phyloP scores from a whole-genome alignment of 495 filamentous ascomycete species.

The Aspergillus incahuasiensis region DNA sequence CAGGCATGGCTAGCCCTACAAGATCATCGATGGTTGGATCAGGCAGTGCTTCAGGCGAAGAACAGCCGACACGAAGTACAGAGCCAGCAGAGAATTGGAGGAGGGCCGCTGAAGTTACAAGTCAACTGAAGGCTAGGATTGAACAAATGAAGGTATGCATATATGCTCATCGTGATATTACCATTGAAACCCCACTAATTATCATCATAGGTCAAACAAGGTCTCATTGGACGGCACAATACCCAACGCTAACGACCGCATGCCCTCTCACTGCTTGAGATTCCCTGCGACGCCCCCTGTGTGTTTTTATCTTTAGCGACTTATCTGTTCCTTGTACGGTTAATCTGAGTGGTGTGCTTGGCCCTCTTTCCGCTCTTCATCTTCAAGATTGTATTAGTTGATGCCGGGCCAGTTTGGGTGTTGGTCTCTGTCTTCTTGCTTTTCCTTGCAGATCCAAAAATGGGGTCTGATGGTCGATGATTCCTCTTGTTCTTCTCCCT shows the following conservation, averaged over 20 bases:
- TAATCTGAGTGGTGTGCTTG: not conserved
- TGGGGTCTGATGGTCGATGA: not conserved
- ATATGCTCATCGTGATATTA: not conserved
- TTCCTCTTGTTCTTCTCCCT: not conserved
- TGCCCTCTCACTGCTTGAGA: slow-evolving; percentile 23
- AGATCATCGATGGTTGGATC: slow-evolving; percentile 38
- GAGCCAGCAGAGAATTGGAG: slow-evolving; percentile 91
- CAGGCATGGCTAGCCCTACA: slow-evolving; percentile 55
- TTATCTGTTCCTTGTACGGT: not conserved
- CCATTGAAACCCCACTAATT: slow-evolving; percentile 4
- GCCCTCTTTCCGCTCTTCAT: not conserved
- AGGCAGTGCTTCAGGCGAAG: slow-evolving; percentile 33
- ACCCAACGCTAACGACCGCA: slow-evolving; percentile 36
- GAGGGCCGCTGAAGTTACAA: slow-evolving; percentile 97
- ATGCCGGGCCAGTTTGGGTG: not conserved
- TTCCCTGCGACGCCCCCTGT: slow-evolving; percentile 10
- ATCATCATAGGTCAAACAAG: slow-evolving; percentile 36
- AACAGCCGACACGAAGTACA: slow-evolving; percentile 27
- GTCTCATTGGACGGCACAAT: slow-evolving; percentile 35
- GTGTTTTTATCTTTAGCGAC: slow-evolving; percentile 10
- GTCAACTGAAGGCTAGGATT: slow-evolving; percentile 92
- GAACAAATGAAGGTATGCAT: slow-evolving; percentile 73
- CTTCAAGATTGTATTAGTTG: not conserved
- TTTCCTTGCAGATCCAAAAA: not conserved
- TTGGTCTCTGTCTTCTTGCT: not conserved